Evolutionary conservation across 1,284 basidiomycete genomes (phyloP).

Genomic region (Pterulicium gracile): DNA sequence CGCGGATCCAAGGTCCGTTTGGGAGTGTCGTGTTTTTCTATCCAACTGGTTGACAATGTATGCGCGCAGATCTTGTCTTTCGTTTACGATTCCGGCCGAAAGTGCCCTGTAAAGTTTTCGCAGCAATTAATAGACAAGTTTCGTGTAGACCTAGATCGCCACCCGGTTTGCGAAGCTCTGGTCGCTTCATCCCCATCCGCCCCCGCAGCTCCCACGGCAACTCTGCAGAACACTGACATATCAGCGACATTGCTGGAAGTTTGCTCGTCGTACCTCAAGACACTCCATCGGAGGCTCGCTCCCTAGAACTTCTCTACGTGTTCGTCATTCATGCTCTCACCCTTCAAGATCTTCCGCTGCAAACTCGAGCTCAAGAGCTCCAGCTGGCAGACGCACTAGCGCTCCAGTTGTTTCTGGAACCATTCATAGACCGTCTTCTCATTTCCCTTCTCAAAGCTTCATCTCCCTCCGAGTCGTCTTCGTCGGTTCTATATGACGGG

Average conservation of each 20-base stretch:
- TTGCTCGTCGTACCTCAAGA: no score
- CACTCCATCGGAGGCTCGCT: no score
- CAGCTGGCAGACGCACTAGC: background rate
- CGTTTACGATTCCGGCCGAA: constrained; percentile 22
- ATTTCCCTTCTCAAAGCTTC: background rate
- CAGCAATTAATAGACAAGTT: no score
- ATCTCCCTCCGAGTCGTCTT: background rate
- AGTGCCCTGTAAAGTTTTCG: constrained; percentile 19
- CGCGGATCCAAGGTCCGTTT: constrained; percentile 45
- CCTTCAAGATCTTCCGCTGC: background rate
- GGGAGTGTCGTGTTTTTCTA: no score
- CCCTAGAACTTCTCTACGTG: constrained; percentile 15
- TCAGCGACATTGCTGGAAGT: no score
- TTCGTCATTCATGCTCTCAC: constrained; percentile 13
- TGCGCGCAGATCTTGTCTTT: constrained; percentile 34
- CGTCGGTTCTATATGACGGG: background rate
- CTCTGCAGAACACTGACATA: no score
- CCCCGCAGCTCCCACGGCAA: no score
- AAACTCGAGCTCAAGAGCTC: background rate
- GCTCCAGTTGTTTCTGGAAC: background rate
- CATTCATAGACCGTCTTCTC: background rate
- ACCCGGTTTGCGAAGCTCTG: no score
- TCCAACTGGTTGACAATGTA: no score
- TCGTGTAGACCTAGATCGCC: no score
- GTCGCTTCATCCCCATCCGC: no score